Evolutionary conservation across 371 early-diverging fungal species (phyloP), one percentile per base, ranked within the genome.

Genomic region (Mortierella sp.): DNA sequence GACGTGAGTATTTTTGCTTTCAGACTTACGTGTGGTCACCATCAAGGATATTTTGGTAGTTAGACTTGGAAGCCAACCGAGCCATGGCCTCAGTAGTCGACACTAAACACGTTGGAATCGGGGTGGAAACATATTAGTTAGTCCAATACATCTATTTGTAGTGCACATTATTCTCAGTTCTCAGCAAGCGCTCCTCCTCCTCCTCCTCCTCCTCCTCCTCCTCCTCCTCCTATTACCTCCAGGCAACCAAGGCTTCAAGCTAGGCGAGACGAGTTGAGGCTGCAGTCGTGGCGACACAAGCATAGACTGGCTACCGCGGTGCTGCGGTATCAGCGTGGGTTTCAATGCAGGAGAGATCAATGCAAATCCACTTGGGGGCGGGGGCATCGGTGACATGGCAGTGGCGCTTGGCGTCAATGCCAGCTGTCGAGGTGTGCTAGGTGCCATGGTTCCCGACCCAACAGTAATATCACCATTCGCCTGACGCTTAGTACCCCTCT

Each of bases 31-130:
- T 93, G 18, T 93, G 92, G 58, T 94, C 91, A 47, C 96, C 96
- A 77, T 95, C 94, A 22, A 93, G 87, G 22, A 95, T 88, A 67
- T 94, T 93, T 68, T 94, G 94, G 83, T 96, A 96, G 77, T 96
- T 96, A 80, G 94, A 94, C 73, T 94, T 95, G 30, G 91, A 86
- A 0, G 96, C 91, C 57, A 96, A 81, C 1, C 76, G 68, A n/a
- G 83, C 76, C 83, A 81, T 81, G 5, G 63, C 83, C 43, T 81
- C 79, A 28, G 62, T 60, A 0, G 74, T 67, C 5, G 75, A 71
- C 47, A 79, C 75, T 75, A 51, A 39, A 37, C 26, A 51, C n/a
- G 18, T 9, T 8, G 14, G 51, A n/a, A 51, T n/a, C 18, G 4
- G 40, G 12, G 12, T 40, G 40, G 47, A 18, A 47, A 40, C 40